Evolutionary conservation across 2,329 filamentous ascomycete species (phyloP), one percentile per base, ranked within the genome.

Genomic region (Sporothrix curviconia): DNA sequence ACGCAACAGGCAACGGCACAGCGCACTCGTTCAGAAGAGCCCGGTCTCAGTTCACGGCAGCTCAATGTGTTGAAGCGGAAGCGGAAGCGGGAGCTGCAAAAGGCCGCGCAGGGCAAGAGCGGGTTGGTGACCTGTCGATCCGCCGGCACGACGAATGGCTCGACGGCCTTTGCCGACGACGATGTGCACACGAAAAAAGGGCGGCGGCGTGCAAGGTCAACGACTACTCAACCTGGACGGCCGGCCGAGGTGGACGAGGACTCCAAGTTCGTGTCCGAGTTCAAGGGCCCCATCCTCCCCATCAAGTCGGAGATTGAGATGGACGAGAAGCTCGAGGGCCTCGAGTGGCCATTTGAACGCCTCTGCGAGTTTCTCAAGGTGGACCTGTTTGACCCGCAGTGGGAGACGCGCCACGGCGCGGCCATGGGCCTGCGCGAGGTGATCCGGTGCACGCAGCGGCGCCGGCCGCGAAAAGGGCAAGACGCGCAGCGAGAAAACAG

Each of bases 341-440:
- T 82, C 3, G 90, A 95, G 68, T 99, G 94, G 94, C 94, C 94
- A 0, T 96, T 90, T 66, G 92, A 96, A 66, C 85, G 90, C 55
- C 82, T 99, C 36, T 96, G 91, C 70, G 94, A 97, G 61, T 94
- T 96, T 66, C 81, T 99, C 59, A 92, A 90, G 66, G 80, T 97
- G 34, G 94, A 99, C 68, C 79, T 99, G 1, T 97, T 99, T 65
- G 92, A 99, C 68, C 78, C 88, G 3, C 86, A 87, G 49, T 99
- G 94, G 95, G 94, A 99, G 71, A 91, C 92, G 7, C 87, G 94
- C 15, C 94, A 99, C 70, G 94, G 94, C 66, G 94, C 95, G 57
- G 92, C 94, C 14, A 94, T 99, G 86, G 94, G 90, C 11, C 76
- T 99, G 37, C 84, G 94, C 66, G 94, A 99, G 71, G 84, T 99